Evolutionary conservation across 2,329 filamentous ascomycete species (phyloP).

Genomic region (Trichothecium roseum): DNA sequence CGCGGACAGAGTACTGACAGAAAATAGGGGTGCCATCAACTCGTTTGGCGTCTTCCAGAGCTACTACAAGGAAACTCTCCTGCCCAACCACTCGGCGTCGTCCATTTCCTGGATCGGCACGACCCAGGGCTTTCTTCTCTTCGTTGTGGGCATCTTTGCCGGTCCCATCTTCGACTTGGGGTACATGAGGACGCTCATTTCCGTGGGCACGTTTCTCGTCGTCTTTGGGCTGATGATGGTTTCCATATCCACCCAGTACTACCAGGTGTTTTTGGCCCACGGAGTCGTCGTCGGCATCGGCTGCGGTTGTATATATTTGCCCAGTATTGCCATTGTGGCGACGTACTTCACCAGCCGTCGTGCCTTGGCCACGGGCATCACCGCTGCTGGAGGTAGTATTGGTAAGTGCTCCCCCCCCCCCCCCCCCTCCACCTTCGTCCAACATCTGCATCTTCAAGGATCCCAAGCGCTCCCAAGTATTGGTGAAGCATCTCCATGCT

Average conservation of each 20-base stretch:
- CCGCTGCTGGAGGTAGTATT: slow-evolving; percentile 33
- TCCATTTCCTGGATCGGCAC: slow-evolving; percentile 33
- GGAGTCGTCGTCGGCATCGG: slow-evolving; percentile 30
- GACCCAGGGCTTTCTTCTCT: slow-evolving; percentile 21
- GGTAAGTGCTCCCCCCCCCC: no score
- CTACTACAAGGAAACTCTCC: slow-evolving; percentile 13
- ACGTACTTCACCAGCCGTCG: slow-evolving; percentile 37
- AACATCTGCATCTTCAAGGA: no score
- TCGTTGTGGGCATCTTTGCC: slow-evolving; percentile 20
- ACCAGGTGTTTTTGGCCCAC: slow-evolving; percentile 41
- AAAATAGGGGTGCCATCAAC: no score
- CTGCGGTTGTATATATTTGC: slow-evolving; percentile 30
- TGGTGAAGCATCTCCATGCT: no score
- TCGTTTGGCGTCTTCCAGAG: no score
- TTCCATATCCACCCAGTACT: slow-evolving; percentile 33
- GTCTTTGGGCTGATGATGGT: slow-evolving; percentile 31
- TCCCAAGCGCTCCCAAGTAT: no score
- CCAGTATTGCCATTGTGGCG: slow-evolving; percentile 31
- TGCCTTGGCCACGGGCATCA: slow-evolving; percentile 34
- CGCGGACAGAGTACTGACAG: no score
- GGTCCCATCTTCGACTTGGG: slow-evolving; percentile 31
- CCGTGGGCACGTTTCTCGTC: slow-evolving; percentile 19
- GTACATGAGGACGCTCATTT: slow-evolving; percentile 22
- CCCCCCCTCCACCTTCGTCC: no score
- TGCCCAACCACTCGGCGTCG: slow-evolving; percentile 16